Evolutionary conservation across 345 rosid genomes (phyloP), one percentile per base, ranked within the genome.

Genomic region (Erysimum cheiranthoides): DNA sequence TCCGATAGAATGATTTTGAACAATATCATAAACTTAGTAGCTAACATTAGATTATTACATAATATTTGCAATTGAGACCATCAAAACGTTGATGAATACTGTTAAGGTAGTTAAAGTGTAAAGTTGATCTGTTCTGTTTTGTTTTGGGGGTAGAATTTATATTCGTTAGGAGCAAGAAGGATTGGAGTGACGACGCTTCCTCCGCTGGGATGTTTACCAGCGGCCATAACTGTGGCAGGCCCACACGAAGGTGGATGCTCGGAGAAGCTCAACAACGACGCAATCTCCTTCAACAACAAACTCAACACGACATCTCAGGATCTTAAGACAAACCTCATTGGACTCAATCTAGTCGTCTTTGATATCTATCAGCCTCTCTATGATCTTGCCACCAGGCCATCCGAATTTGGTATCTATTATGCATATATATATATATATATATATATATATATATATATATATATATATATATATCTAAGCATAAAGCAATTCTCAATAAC

Each of bases 161-260:
- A 91, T 18, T 67, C 51, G 5, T 71, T 93, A 2, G 98, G 98
- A 79, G 97, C 94, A 62, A 86, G 94, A 72, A 91, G 83, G 77
- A 91, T 93, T 4, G 97, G 98, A 71, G 97, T 93, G 58, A 88
- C 98, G 3, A 74, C 90, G 12, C 80, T 93, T 83, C 98, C 98
- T 5, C 97, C 96, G 0, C 70, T 88, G 0, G 98, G 96, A 46
- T 91, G 98, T 81, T 80, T 93, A 74, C 98, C 98, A 0, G 98
- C 98, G 8, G 83, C 91, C 13, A 81, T 91, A 34, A 90, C 97
- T 10, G 69, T 89, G 53, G 91, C 89, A 3, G 96, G 97, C 0
- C 51, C 70, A 3, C 84, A 86, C n/a, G 85, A 89, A 72, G 86
- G 93, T 30, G 81, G 74, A n/a, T 93, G 98, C 21, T 91, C 91